Evolutionary conservation across 202 grass and related monocot genomes (phyloP).

Genomic region (Zoysia matrella): DNA sequence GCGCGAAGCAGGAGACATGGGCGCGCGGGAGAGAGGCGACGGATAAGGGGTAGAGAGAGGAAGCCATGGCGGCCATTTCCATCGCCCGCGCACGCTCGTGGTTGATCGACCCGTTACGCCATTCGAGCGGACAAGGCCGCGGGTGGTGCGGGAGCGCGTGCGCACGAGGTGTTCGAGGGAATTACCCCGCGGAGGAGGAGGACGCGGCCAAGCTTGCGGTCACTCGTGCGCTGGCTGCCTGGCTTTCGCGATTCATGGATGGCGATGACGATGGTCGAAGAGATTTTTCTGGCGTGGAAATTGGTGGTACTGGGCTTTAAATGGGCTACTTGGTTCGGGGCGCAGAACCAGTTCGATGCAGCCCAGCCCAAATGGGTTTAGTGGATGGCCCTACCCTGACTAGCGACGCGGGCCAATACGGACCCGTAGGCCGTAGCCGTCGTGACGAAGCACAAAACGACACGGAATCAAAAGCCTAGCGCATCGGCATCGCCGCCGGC

Average conservation of each 20-base stretch:
- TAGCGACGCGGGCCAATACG: not conserved
- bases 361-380: not conserved
- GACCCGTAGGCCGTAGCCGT: too few species aligned
- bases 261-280: constrained; percentile 8
- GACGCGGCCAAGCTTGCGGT: not conserved
- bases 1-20: not conserved
- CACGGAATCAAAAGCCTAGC: not conserved
- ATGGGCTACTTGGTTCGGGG: not conserved
- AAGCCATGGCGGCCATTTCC: constrained; percentile 39
- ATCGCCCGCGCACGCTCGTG: not conserved
- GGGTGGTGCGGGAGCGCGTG: constrained; percentile 5
- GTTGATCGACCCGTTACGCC: not conserved
- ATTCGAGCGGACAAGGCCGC: constrained; percentile 40
- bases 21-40: constrained; percentile 39
- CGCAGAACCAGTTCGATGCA: too few species aligned
- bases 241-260: not conserved
- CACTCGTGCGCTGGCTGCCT: not conserved
- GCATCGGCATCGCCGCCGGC: not conserved
- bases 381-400: not conserved
- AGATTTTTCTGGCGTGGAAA: not conserved
- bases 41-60: constrained; percentile 41
- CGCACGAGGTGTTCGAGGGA: constrained; percentile 39
- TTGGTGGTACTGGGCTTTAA: not conserved
- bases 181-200: constrained; percentile 28
- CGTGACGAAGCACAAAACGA: not conserved